A percentile compares a stretch with the other conserved stretches of the same genome.
phyloP scores from a whole-genome alignment of 768 basidiomycete species.

The Phanerochaete sordida region DNA sequence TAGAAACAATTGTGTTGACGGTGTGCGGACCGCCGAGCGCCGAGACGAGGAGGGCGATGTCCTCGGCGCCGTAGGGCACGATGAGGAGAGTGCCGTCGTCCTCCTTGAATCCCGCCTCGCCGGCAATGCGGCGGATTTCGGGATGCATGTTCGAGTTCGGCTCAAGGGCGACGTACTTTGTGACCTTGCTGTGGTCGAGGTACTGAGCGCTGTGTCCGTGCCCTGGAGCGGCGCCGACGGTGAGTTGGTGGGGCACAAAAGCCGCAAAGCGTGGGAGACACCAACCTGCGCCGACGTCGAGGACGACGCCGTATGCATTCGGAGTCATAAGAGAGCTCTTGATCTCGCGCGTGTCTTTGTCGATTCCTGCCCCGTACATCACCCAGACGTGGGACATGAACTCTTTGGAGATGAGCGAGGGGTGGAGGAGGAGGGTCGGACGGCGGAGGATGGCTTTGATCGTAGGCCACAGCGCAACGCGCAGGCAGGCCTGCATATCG shows the following conservation, averaged over 20 bases:
- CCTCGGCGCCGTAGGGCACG: constrained; percentile 62
- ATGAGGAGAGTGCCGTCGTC: constrained; percentile 51
- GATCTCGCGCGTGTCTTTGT: constrained; percentile 35
- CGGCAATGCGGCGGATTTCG: constrained; percentile 46
- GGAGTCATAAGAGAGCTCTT: constrained; percentile 50
- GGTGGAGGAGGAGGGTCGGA: constrained; percentile 46
- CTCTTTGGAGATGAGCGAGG: constrained; percentile 41
- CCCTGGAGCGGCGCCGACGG: too few species aligned
- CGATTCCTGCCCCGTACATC: constrained; percentile 42
- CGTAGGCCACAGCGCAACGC: constrained; percentile 42
- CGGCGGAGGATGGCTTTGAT: constrained; percentile 32
- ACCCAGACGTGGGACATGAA: constrained; percentile 62
- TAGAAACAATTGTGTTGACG: constrained; percentile 61
- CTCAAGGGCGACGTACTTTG: constrained; percentile 61
- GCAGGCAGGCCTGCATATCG: constrained; percentile 40
- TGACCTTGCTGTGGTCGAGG: constrained; percentile 50
- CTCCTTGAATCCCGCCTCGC: constrained; percentile 49
- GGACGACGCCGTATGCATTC: constrained; percentile 55
- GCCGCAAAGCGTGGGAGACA: background rate
- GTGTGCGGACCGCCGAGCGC: constrained; percentile 30
- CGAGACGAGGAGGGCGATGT: constrained; percentile 44
- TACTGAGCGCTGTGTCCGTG: constrained; percentile 63
- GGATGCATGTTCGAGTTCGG: constrained; percentile 32
- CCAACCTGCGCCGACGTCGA: constrained; percentile 68
- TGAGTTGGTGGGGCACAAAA: background rate